Evolutionary conservation across 345 rosid species (phyloP), one percentile per base, ranked within the genome.

Genomic region (Barbarea vulgaris): DNA sequence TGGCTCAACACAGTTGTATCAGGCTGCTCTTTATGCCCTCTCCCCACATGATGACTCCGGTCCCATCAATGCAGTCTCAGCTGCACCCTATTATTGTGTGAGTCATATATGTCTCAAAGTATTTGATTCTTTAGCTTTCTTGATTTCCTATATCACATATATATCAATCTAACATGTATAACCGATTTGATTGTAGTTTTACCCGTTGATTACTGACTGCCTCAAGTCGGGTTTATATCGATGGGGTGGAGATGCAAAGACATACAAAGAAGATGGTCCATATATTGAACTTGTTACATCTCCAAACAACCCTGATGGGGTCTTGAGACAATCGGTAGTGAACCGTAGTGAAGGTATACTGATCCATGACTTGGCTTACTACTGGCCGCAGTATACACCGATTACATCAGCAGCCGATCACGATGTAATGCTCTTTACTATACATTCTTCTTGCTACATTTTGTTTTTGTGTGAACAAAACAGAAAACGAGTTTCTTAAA

Each of bases 311-410:
- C 98, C 98, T 0, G 98, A 94, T 70, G 98, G 98, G 31, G 67
- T 51, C 30, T 77, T 69, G n/a, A 84, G 97, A 87, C 55, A 83
- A 15, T 66, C 95, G 18, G 89, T 94, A 24, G 86, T 94, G 60
- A 90, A 91, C 39, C 77, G 84, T 59, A 87, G 78, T 33, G 85
- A 84, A 36, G 97, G 97, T 21, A 77, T 81, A 74, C 62, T 94
- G 74, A 84, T 94, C 63, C 97, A 94, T 66, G 99, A 94, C 78
- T 86, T 94, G 30, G 97, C 99, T 1, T 94, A 94, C 79, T 88
- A 88, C 59, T 94, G 97, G 99, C 97, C 99, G 1, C 99, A 94
- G 39, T 90, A 94, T 24, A 91, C 96, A 7, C 93, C 99, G 0
- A 88, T 94, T 66, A 69, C 87, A 9, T 77, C 83, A 7, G 78